Evolutionary conservation across 2,329 filamentous ascomycete genomes (phyloP), one percentile per base, ranked within the genome.

Genomic region (Lachnum nothofagi): DNA sequence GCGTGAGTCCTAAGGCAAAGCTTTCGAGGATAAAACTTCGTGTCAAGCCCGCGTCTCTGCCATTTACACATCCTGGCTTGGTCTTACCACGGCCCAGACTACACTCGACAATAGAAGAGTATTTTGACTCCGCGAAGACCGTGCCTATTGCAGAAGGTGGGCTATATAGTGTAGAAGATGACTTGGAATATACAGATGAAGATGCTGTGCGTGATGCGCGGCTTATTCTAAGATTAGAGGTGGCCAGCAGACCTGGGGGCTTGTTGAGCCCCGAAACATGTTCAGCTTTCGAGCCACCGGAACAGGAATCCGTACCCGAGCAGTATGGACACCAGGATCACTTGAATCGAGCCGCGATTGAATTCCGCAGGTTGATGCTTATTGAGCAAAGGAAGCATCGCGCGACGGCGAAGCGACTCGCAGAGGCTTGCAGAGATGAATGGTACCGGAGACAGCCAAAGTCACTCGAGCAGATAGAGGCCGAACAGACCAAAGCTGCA

Each of bases 251-350:
- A 60, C 79, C 83, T 4, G 91, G 90, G 14, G 88, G 89, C 2
- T 65, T 90, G 3, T 74, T 96, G 23, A 89, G 85, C 43, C 71
- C 76, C 46, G 80, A 82, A 51, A 75, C 77, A 51, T 91, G 87
- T 63, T 84, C 83, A 2, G 70, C 85, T 20, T 93, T 87, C 59
- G 76, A 83, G 16, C 86, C 87, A 0, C 87, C 93, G 54, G 74
- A 81, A 10, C 76, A 78, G 25, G 72, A 72, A 51, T 83, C 88
- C 48, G 86, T 94, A 60, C 87, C 87, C 0, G 79, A 82, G 0
- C 88, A 93, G 61, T 97, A 88, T 74, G 83, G 86, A n/a, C 90
- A 94, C 58, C 79, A 82, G 63, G 91, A 97, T 62, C 88, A 97
- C 64, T 76, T 97, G 45, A 75, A 86, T 39, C 83, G 84, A 40